phyloP scores from a whole-genome alignment of 192 early-diverging fungal species.

The Piromyces finnis region DNA sequence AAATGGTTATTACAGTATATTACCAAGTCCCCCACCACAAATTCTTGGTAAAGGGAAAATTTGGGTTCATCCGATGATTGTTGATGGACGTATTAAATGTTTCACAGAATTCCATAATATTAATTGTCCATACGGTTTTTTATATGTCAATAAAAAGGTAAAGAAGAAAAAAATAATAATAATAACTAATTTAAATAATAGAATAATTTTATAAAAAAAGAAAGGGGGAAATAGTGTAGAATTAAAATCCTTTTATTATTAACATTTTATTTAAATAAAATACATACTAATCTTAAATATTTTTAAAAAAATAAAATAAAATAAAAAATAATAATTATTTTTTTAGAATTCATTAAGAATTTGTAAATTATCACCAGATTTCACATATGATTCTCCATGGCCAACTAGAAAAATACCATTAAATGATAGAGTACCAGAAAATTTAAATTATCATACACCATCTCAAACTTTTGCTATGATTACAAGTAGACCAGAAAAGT shows the following conservation, averaged over 20 bases:
- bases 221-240: too few relatives aligned
- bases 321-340: not conserved
- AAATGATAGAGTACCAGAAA: conserved; percentile 38
- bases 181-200: too few relatives aligned
- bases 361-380: conserved; percentile 41
- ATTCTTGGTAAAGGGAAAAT: conserved; percentile 29
- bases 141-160: conserved; percentile 51
- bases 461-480: conserved; percentile 60
- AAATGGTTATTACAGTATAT: not conserved
- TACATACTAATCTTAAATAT: too few relatives aligned
- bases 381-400: conserved; percentile 56
- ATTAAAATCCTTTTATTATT: too few relatives aligned
- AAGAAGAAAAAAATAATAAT: not conserved
- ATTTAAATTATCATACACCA: conserved; percentile 64
- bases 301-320: conserved; percentile 1
- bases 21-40: conserved; percentile 7
- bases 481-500: not conserved
- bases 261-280: too few relatives aligned
- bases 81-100: conserved; percentile 40
- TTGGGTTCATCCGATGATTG: conserved; percentile 52
- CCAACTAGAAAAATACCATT: conserved; percentile 51
- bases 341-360: conserved; percentile 43
- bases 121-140: conserved; percentile 58
- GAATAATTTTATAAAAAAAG: too few relatives aligned
- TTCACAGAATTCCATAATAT: conserved; percentile 64